These are phyloP conservation scores for Microdochium trichocladiopsis DNA, from an alignment of 2,329 filamentous ascomycete species.

Conservation along the genomic window DNA sequence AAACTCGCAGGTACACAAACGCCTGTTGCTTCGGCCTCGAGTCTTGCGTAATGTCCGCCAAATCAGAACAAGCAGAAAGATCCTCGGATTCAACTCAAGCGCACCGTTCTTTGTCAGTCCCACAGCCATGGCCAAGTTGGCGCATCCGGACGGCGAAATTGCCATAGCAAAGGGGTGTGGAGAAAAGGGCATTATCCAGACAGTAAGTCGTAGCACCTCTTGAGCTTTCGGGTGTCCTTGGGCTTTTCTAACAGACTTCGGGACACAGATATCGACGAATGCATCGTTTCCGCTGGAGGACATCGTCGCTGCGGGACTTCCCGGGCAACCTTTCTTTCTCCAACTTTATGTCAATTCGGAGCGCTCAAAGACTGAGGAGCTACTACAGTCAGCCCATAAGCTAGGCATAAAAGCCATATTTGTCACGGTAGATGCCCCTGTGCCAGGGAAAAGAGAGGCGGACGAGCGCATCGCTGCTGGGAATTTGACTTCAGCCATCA, in stretches of 20 bases:
- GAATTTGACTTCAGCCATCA: slow-evolving; percentile 27
- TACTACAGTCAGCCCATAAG: not conserved
- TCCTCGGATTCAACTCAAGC: slow-evolving; percentile 11
- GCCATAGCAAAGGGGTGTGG: not conserved
- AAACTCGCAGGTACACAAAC: slow-evolving; percentile 9
- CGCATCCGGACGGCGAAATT: slow-evolving; percentile 3
- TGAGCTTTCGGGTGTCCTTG: not conserved
- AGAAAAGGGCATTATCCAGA: not conserved
- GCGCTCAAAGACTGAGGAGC: not conserved
- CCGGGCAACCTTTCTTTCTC: slow-evolving; percentile 1
- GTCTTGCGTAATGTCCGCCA: slow-evolving; percentile 13
- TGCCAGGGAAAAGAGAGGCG: slow-evolving; percentile 40
- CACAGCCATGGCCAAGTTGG: slow-evolving; percentile 9
- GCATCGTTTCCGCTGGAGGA: slow-evolving; percentile 5
- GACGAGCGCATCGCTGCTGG: slow-evolving; percentile 44
- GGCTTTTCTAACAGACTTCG: not conserved
- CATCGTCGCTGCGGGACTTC: slow-evolving; percentile 2
- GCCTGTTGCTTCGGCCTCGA: slow-evolving; percentile 14
- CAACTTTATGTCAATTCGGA: slow-evolving; percentile 9
- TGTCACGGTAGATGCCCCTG: slow-evolving; percentile 38
- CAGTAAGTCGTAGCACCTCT: not conserved
- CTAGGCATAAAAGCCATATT: slow-evolving; percentile 32
- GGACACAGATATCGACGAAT: not conserved
- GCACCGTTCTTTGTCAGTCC: slow-evolving; percentile 14
- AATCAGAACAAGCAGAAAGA: slow-evolving; percentile 7